Evolutionary conservation across 1,284 basidiomycete species (phyloP).

Genomic region (Sanghuangporus baumii): DNA sequence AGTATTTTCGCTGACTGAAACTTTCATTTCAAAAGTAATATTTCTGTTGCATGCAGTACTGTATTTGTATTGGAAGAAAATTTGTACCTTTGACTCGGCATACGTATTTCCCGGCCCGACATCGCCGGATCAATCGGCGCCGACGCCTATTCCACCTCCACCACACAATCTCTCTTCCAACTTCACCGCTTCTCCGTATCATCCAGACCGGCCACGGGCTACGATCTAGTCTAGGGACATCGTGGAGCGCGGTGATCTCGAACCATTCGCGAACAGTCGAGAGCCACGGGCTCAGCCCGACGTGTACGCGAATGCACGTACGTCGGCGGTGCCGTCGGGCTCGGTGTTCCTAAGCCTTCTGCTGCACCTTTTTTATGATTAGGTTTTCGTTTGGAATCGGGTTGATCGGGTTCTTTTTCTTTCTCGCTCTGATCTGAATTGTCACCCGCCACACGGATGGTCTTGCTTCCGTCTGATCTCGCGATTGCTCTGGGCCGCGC

Average conservation of each 20-base stretch:
- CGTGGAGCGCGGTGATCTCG: neutral
- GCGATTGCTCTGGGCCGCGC: neutral
- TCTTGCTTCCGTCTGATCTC: neutral
- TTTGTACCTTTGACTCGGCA: neutral
- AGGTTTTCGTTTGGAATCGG: neutral
- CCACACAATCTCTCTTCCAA: neutral
- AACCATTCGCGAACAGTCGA: neutral
- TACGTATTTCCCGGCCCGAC: neutral
- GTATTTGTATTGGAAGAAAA: neutral
- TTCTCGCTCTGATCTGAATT: neutral
- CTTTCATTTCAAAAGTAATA: too few relatives aligned
- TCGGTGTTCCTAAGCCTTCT: neutral
- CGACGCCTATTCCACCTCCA: neutral
- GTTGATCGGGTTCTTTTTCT: neutral
- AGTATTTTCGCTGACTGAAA: too few relatives aligned
- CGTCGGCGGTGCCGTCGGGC: neutral
- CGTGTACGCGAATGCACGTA: neutral
- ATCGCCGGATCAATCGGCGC: neutral
- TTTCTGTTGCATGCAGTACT: too few relatives aligned
- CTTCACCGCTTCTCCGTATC: neutral
- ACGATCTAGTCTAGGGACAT: neutral
- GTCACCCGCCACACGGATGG: neutral
- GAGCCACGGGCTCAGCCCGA: neutral
- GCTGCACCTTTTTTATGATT: neutral
- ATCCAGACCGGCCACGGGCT: too few relatives aligned